These are phyloP conservation scores for Saksenaea oblongispora DNA, from an alignment of 371 early-diverging fungal genomes.

Conservation along the genomic window DNA sequence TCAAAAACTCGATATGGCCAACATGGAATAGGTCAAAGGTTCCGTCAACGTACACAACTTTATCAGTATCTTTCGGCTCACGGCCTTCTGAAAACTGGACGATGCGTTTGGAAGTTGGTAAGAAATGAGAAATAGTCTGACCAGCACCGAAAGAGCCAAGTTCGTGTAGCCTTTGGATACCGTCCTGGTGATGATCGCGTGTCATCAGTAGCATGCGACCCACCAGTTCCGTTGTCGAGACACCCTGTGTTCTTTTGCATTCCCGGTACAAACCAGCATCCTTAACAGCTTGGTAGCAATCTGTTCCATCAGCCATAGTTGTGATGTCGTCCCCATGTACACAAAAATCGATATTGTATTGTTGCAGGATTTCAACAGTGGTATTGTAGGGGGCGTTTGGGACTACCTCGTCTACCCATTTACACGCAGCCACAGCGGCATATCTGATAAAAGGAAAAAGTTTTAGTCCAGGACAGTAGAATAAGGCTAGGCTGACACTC, in stretches of 20 bases:
- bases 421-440: constrained; percentile 93
- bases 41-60: constrained; percentile 94
- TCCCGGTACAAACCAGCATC: constrained; percentile 93
- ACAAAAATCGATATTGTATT: constrained; percentile 88
- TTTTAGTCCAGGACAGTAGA: not conserved
- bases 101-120: constrained; percentile 85
- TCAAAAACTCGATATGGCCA: constrained; percentile 94
- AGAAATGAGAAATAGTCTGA: constrained; percentile 76
- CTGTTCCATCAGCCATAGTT: constrained; percentile 91
- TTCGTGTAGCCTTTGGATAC: constrained; percentile 54
- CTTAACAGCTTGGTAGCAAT: constrained; percentile 94
- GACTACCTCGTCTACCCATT: constrained; percentile 96
- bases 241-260: constrained; percentile 92
- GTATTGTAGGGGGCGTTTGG: constrained; percentile 94
- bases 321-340: constrained; percentile 98
- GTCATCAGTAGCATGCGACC: constrained; percentile 95
- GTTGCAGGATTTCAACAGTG: constrained; percentile 77
- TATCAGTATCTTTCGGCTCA: constrained; percentile 67
- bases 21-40: constrained; percentile 97
- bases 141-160: constrained; percentile 62
- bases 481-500: not conserved
- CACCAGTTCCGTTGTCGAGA: constrained; percentile 95
- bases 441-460: constrained; percentile 54
- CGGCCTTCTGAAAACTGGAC: constrained; percentile 85
- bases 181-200: constrained; percentile 74